A percentile compares a stretch with the other conserved stretches of the same genome.
Conservation (phyloP, 2,329 filamentous ascomycete genomes). For the Trichoderma guizhouense region DNA sequence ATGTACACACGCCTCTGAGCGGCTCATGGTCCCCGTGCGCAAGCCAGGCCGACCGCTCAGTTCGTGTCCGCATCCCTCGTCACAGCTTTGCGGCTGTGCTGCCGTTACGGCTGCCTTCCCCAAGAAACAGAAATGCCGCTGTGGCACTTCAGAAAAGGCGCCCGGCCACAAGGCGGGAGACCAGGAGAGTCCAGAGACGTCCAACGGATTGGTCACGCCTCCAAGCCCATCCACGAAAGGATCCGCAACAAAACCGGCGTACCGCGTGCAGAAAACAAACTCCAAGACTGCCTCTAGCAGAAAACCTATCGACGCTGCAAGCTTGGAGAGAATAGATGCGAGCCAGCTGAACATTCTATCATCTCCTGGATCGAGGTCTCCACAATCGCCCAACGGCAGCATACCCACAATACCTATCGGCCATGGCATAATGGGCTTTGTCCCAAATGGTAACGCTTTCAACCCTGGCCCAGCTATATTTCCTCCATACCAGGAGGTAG, state of each 20-base stretch:
- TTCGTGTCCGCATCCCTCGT: conserved; percentile 63
- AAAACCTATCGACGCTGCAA: conserved; percentile 49
- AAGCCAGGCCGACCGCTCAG: conserved; percentile 70
- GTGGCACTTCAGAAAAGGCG: conserved; percentile 37
- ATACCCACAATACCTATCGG: conserved; percentile 23
- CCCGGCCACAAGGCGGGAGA: conserved; percentile 25
- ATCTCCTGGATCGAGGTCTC: conserved; percentile 28
- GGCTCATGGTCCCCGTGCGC: conserved; percentile 66
- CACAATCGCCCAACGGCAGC: conserved; percentile 25
- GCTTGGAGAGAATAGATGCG: conserved; percentile 52
- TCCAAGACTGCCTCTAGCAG: conserved; percentile 35
- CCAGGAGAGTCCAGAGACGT: conserved; percentile 28
- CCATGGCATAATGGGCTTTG: conserved; percentile 31
- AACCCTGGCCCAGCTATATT: conserved; percentile 27
- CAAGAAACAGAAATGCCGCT: conserved; percentile 54
- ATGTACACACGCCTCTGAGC: conserved; percentile 65
- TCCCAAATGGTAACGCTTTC: conserved; percentile 27
- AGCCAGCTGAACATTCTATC: conserved; percentile 49
- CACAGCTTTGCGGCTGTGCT: conserved; percentile 58
- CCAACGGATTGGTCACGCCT: conserved; percentile 26
- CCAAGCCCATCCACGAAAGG: conserved; percentile 33
- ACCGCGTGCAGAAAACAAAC: conserved; percentile 46
- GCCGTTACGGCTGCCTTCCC: conserved; percentile 64
- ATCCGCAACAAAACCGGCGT: conserved; percentile 28
- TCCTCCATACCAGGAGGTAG: conserved; percentile 32